phyloP scores from a whole-genome alignment of 139 green algal species.

The Spirogloea muscicola region DNA sequence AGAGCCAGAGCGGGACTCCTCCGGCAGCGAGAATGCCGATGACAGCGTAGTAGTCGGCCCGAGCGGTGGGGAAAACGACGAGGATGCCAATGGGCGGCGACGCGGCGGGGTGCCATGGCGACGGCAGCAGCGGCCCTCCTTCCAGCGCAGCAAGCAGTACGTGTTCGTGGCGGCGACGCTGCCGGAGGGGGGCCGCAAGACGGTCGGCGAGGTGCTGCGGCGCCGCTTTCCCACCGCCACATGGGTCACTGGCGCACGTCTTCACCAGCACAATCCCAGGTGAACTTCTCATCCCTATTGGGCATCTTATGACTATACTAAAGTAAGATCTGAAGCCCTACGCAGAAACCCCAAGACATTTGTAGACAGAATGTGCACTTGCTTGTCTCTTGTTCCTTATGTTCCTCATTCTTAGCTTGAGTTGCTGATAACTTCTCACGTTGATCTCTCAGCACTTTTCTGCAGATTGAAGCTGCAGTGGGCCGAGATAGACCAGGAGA shows the following conservation, averaged over 20 bases:
- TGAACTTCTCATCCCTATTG: no score
- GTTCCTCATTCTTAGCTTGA: no score
- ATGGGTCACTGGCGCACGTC: conserved; percentile 18
- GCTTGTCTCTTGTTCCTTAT: no score
- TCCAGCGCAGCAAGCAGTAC: conserved; percentile 70
- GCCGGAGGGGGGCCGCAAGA: conserved; percentile 62
- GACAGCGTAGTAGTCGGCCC: not conserved
- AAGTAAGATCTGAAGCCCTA: no score
- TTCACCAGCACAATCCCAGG: conserved; percentile 35
- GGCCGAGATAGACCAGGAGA: no score
- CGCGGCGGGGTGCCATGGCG: not conserved
- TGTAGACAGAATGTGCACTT: no score
- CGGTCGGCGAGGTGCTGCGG: conserved; percentile 22
- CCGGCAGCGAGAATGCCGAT: not conserved
- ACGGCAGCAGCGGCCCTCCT: not conserved
- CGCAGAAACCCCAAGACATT: conserved; percentile 8
- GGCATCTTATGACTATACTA: no score
- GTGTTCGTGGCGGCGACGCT: conserved; percentile 91
- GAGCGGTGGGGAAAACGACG: not conserved
- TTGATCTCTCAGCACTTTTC: no score
- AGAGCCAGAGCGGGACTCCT: not conserved
- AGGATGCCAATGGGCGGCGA: not conserved
- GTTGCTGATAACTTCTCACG: no score
- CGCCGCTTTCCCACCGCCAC: conserved; percentile 26
- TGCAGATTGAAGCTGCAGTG: no score